These are phyloP conservation scores for Dianthus caryophyllus DNA, from an alignment of 148 eudicot genomes.

Conservation along the genomic window DNA sequence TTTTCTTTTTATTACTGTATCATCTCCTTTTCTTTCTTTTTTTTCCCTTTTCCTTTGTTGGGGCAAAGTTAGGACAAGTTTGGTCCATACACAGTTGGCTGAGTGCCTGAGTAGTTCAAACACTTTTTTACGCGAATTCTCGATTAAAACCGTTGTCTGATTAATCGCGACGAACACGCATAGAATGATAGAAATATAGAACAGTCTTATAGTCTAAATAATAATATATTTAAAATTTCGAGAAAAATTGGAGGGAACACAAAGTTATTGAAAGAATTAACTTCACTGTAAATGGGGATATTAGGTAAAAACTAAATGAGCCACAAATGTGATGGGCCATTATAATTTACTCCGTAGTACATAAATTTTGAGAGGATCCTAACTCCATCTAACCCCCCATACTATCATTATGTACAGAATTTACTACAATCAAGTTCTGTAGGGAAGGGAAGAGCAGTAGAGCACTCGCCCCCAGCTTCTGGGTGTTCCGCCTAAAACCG, in stretches of 20 bases:
- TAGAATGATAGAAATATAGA: no score
- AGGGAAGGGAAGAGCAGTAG: no score
- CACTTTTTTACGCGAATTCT: no score
- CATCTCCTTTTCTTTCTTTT: background rate
- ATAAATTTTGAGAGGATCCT: background rate
- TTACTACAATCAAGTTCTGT: background rate
- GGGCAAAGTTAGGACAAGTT: slow-evolving; percentile 28
- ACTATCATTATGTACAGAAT: slow-evolving; percentile 17
- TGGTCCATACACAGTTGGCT: slow-evolving; percentile 12
- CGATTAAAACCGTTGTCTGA: no score
- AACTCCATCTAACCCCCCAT: background rate
- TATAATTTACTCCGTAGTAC: slow-evolving; percentile 26
- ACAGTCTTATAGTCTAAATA: no score
- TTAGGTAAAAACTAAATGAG: slow-evolving; percentile 13
- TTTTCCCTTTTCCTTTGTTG: slow-evolving; percentile 17
- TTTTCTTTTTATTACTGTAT: background rate
- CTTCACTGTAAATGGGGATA: background rate
- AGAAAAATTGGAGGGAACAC: slow-evolving; percentile 2
- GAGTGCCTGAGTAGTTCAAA: background rate
- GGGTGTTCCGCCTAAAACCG: background rate
- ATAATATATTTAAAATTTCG: no score
- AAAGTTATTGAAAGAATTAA: slow-evolving; percentile 14
- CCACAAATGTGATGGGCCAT: slow-evolving; percentile 18
- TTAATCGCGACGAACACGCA: no score
- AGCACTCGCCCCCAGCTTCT: slow-evolving; percentile 1